Percentiles rank a stretch among this genome's conserved stretches.
Evolutionary conservation across 2,329 filamentous ascomycete species (phyloP).

Genomic region (Ceratocystis diversiconidia): DNA sequence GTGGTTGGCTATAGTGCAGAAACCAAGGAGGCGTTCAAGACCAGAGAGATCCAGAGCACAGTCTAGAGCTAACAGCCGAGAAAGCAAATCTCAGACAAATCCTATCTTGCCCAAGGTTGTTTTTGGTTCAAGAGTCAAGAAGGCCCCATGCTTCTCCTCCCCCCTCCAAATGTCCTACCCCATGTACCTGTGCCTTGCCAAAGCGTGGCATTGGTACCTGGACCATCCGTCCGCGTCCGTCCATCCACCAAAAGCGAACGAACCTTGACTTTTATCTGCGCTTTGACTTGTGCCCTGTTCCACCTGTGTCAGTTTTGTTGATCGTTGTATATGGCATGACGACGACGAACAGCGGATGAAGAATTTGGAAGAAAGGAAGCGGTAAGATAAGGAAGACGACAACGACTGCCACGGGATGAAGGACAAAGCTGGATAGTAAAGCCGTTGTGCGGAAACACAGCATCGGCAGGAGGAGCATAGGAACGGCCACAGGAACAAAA

Average conservation of each 20-base stretch:
- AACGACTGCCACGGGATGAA: not conserved
- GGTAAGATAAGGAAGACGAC: not conserved
- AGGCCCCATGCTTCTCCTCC: not conserved
- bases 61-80: not conserved
- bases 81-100: conserved; percentile 5
- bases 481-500: no score
- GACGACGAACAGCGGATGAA: not conserved
- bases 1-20: not conserved
- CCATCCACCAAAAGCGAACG: conserved; percentile 4
- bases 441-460: not conserved
- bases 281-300: conserved; percentile 1
- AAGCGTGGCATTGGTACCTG: conserved; percentile 7
- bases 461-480: not conserved
- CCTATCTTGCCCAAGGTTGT: not conserved
- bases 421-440: not conserved
- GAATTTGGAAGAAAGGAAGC: not conserved
- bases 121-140: not conserved
- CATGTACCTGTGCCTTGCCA: not conserved
- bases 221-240: conserved; percentile 1
- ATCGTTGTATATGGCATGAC: conserved; percentile 5
- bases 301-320: conserved; percentile 4
- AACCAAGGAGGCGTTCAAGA: not conserved
- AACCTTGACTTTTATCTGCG: not conserved
- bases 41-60: not conserved
- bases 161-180: not conserved